Base-by-base conservation (phyloP, 495 filamentous ascomycete species). In the Parmelia sp. region DNA sequence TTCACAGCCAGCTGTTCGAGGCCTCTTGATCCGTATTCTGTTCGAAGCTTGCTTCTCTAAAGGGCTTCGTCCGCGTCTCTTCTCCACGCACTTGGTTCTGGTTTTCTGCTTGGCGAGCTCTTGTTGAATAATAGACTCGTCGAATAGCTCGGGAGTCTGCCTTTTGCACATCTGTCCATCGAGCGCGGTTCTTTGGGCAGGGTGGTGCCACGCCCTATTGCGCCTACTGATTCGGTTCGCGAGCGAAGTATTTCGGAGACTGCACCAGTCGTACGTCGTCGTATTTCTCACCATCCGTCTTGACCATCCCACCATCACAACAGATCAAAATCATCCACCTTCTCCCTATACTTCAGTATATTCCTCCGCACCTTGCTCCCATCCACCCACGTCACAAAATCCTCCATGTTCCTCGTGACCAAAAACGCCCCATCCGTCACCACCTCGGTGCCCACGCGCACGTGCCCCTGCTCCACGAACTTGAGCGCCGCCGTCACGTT, bases 321-420 rank as follows among this genome's bases (percentile, higher is more conserved):
- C 69, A 96, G 79, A 79, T 97, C 95, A 72, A 93, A 97, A 76
- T 98, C 94, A 79, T 98, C 94, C 78, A 96, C 73, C 78, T 96
- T 91, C 75, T 96, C 90, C 64, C 91, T 85, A 73, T 97, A 98
- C 72, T 86, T 87, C 84, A 96, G 84, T 63, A 97, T 92, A 69
- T 88, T 93, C 71, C 88, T 82, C 86, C 94, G 96, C 78, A 97
- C 96, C 89, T 96, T 97, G 74, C 89, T 92, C 59, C 88, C 89
- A 68, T 95, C 90, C 36, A 93, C 90, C 94, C 94, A 98, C 6
- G 94, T 97, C 31, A 98, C 88, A 64, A 93, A 97, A 75, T 98
- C 94, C 78, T 97, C 94, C 86, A 96, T 89, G 69, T 86, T 90
- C 65, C 87, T 81, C 39, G 77, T 80, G 40, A 80, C 76, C 65